Evolutionary conservation across 257 asterid genomes (phyloP).

Genomic region (Capsicum pubescens): DNA sequence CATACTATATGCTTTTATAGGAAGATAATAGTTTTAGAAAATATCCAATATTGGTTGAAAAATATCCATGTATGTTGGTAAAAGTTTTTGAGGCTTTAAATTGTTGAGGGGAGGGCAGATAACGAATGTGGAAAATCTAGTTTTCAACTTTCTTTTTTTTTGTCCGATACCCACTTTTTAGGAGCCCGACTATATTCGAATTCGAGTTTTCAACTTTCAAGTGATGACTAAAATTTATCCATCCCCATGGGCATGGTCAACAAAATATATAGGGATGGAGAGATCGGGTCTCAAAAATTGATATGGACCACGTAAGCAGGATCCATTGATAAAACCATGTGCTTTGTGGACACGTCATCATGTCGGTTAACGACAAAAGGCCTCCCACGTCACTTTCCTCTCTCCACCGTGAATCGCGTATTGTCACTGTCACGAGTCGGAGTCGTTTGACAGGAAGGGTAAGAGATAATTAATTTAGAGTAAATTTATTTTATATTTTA

Average conservation of each 20-base stretch:
- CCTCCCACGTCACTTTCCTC: constrained; percentile 43
- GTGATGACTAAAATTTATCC: neutral
- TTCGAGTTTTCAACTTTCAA: neutral
- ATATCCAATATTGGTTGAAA: neutral
- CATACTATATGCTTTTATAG: no score
- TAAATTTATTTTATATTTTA: no score
- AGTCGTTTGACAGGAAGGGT: no score
- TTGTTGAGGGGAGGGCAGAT: neutral
- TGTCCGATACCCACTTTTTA: no score
- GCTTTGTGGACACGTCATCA: constrained; percentile 51
- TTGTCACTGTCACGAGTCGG: constrained; percentile 27
- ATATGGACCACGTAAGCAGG: constrained; percentile 39
- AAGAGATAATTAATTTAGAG: no score
- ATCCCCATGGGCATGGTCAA: neutral
- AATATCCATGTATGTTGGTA: neutral
- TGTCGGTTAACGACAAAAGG: constrained; percentile 28
- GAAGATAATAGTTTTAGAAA: no score
- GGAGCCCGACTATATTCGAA: no score
- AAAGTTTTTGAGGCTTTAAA: neutral
- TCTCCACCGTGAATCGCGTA: neutral
- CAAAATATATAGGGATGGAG: neutral
- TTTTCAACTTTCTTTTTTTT: neutral
- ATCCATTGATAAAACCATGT: constrained; percentile 29
- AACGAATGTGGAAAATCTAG: neutral
- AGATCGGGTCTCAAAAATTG: constrained; percentile 35